Evolutionary conservation across 495 filamentous ascomycete species (phyloP).

Genomic region (Neurospora sp.): DNA sequence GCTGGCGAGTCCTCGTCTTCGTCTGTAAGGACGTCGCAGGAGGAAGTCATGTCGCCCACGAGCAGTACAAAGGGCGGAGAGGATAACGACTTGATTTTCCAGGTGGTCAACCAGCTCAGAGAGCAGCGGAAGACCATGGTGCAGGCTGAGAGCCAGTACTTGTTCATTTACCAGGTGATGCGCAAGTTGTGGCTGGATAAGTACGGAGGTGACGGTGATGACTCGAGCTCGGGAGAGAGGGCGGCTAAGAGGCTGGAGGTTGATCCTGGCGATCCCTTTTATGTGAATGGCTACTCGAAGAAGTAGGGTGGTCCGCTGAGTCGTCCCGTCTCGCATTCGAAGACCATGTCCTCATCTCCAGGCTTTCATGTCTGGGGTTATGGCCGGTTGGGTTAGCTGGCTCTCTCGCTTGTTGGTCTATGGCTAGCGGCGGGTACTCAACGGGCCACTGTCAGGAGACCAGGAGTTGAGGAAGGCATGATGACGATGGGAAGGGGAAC

Average conservation of each 20-base stretch:
- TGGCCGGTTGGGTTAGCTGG: not conserved
- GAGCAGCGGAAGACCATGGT: constrained; percentile 96
- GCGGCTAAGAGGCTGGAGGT: constrained; percentile 39
- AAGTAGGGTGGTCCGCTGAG: not conserved
- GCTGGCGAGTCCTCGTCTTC: not conserved
- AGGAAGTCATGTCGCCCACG: not conserved
- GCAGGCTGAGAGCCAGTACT: constrained; percentile 75
- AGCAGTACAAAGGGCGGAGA: constrained; percentile 4
- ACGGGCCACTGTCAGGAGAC: not conserved
- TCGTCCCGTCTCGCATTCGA: not conserved
- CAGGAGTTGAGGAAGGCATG: not conserved
- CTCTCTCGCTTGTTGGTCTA: not conserved
- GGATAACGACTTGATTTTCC: constrained; percentile 45
- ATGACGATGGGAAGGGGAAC: not conserved
- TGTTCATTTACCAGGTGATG: constrained; percentile 84
- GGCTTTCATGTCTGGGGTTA: not conserved
- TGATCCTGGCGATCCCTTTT: constrained; percentile 19
- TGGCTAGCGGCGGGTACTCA: not conserved
- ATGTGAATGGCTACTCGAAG: constrained; percentile 3
- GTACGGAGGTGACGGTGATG: constrained; percentile 27
- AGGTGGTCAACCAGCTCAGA: constrained; percentile 70
- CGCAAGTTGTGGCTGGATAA: constrained; percentile 58
- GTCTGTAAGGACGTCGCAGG: not conserved
- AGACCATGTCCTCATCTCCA: not conserved
- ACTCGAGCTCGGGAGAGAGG: constrained; percentile 23